Percentiles rank a stretch among this genome's conserved stretches.
These are phyloP conservation scores for Lichtheimia hyalospora DNA, from an alignment of 371 early-diverging fungal genomes.

Conservation along the genomic window DNA sequence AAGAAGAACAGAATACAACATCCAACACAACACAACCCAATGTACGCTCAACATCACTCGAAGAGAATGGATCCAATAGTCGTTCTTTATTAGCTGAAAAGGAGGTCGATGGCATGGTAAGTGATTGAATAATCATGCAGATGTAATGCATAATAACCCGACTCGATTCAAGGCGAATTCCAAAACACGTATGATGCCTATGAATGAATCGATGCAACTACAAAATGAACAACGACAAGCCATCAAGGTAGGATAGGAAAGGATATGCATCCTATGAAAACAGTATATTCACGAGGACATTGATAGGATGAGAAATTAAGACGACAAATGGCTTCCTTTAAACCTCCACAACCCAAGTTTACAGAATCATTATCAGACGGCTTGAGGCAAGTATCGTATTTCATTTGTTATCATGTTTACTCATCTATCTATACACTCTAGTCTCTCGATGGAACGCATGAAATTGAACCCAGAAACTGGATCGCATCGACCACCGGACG, in stretches of 20 bases:
- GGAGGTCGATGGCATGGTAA: too few relatives aligned
- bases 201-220: constrained; percentile 38
- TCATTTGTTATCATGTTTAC: neutral
- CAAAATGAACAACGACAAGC: constrained; percentile 34
- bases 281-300: neutral
- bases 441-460: constrained; percentile 26
- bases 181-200: constrained; percentile 28
- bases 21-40: too few relatives aligned
- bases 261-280: neutral
- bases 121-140: too few relatives aligned
- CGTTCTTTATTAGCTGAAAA: too few relatives aligned
- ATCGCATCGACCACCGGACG: constrained; percentile 32
- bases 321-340: constrained; percentile 22
- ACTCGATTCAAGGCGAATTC: neutral
- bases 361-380: constrained; percentile 37
- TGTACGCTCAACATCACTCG: too few relatives aligned
- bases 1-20: constrained; percentile 5
- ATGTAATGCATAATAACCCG: neutral
- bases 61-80: too few relatives aligned
- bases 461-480: constrained; percentile 32
- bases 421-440: neutral
- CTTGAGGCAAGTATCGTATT: constrained; percentile 15
- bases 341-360: constrained; percentile 5
- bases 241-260: constrained; percentile 16
- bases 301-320: constrained; percentile 27